These are phyloP conservation scores for Mortierella sp. DNA, from an alignment of 371 early-diverging fungal genomes.

Conservation along the genomic window DNA sequence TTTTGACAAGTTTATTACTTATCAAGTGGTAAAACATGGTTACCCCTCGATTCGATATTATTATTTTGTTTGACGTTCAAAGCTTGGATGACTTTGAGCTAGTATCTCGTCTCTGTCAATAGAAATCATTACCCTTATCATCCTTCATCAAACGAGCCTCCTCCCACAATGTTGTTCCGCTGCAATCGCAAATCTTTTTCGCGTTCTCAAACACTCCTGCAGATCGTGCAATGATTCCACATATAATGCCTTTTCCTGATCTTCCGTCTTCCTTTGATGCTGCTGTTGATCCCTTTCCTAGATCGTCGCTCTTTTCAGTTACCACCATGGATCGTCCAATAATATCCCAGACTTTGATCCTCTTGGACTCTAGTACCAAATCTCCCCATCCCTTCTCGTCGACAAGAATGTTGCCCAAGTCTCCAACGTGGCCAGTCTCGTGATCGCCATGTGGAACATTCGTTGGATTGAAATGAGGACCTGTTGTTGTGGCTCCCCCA, in stretches of 20 bases:
- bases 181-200: constrained; percentile 90
- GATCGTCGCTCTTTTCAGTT: constrained; percentile 64
- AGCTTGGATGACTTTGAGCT: background rate
- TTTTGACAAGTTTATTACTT: no score
- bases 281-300: constrained; percentile 55
- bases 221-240: constrained; percentile 89
- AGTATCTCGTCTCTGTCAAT: constrained; percentile 23
- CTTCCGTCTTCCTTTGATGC: constrained; percentile 62
- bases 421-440: constrained; percentile 70
- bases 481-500: constrained; percentile 68
- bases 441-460: constrained; percentile 66
- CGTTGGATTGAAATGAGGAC: constrained; percentile 73
- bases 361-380: constrained; percentile 76
- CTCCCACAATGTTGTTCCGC: constrained; percentile 90
- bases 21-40: no score
- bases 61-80: background rate
- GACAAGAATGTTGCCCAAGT: constrained; percentile 77
- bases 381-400: constrained; percentile 84
- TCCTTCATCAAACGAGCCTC: constrained; percentile 67
- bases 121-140: constrained; percentile 40
- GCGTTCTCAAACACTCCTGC: constrained; percentile 93
- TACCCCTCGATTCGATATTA: no score
- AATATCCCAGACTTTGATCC: constrained; percentile 87
- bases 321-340: constrained; percentile 90
- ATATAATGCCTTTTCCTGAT: constrained; percentile 76